Evolutionary conservation across 495 filamentous ascomycete species (phyloP).

Genomic region (Polyplosphaeria fusca): DNA sequence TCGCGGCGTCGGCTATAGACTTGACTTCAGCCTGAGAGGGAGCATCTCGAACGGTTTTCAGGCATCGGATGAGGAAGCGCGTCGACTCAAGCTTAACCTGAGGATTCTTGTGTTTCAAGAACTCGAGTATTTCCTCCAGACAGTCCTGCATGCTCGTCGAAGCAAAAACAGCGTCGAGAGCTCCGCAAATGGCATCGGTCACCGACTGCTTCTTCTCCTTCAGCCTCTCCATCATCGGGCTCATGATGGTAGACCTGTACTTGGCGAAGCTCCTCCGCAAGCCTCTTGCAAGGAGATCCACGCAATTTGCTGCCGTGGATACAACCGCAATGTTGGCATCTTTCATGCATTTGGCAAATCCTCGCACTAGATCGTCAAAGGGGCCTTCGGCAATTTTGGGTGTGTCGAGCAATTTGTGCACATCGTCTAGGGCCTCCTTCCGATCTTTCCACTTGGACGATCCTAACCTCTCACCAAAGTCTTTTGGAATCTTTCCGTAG

Average conservation of each 20-base stretch:
- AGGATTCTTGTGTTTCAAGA: conserved; percentile 89
- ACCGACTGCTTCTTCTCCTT: conserved; percentile 96
- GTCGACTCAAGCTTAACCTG: conserved; percentile 94
- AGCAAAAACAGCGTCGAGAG: conserved; percentile 80
- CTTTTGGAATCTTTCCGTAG: conserved; percentile 72
- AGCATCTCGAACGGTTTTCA: conserved; percentile 77
- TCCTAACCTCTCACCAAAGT: conserved; percentile 74
- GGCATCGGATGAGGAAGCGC: conserved; percentile 82
- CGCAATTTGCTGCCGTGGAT: conserved; percentile 88
- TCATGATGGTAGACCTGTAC: conserved; percentile 73
- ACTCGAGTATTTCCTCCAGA: conserved; percentile 83
- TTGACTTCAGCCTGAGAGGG: conserved; percentile 80
- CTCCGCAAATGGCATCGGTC: conserved; percentile 78
- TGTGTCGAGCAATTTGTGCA: conserved; percentile 73
- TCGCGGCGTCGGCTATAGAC: conserved; percentile 77
- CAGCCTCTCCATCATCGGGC: conserved; percentile 85
- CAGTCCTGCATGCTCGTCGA: conserved; percentile 78
- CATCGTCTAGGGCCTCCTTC: conserved; percentile 86
- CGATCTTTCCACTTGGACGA: conserved; percentile 98
- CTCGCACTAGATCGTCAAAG: conserved; percentile 76
- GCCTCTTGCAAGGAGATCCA: conserved; percentile 88
- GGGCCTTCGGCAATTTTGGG: conserved; percentile 89
- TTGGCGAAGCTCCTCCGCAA: conserved; percentile 74
- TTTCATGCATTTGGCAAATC: conserved; percentile 93
- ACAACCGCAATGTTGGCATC: conserved; percentile 97